Base-by-base conservation (phyloP, 148 eudicot genomes). In the Rheum nobile region DNA sequence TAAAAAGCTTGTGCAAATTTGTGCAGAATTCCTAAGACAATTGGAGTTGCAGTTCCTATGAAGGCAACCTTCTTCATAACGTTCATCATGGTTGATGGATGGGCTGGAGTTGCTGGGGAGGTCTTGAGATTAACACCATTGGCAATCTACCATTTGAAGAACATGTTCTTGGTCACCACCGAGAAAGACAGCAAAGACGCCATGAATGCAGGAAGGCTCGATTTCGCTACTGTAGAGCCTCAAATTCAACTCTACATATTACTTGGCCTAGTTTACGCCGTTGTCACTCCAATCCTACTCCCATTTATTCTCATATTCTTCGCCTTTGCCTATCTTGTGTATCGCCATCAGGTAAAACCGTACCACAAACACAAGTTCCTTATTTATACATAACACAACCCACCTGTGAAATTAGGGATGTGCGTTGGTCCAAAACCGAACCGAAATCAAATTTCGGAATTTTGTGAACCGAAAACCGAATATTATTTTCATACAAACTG, bases 81-180 rank as follows among this genome's bases (percentile, higher is more conserved):
- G 4, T 90, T 78, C 73, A 84, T 88, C 52, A 88, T 90, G 96
- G 86, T 90, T 76, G 96, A 90, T 81, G 96, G 92, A 76, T 90
- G 96, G 96, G 86, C 90, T 81, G 92, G 92, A 69, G 68, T 85
- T 76, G 96, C 96, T 52, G 96, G 90, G 32, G 92, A 90, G 84
- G 82, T 90, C 46, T 67, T 90, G 82, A 84, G 90, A 76, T 71
- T 90, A 76, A 88, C 88, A 80, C 90, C 90, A 22, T 80, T 90
- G 65, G 83, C 86, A 47, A 81, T 90, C 68, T 90, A 86, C 78
- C 96, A 90, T 76, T 83, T 90, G 82, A 90, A 88, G 82, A 88
- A 86, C 52, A 72, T 79, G 77, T 90, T 90, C 80, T 79, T 90
- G 85, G 96, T 90, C 78, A 88, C 82, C 80, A 90, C 96, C 29